Percentiles rank a stretch among this genome's conserved stretches.
These are phyloP conservation scores for Theileria annulata DNA, from an alignment of 169 alveolate species.

Conservation along the genomic window DNA sequence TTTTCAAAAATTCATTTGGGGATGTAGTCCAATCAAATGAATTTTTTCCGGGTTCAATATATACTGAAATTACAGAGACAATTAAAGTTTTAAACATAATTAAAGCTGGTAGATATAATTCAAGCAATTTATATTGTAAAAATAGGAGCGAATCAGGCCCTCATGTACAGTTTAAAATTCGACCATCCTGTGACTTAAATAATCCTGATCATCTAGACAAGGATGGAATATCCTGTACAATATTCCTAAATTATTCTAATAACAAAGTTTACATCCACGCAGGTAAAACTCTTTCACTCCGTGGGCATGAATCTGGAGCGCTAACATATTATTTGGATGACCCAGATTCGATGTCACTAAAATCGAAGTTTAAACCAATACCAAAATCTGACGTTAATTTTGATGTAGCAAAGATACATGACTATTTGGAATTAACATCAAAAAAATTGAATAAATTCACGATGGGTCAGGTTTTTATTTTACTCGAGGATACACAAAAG, in stretches of 20 bases:
- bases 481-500: neutral
- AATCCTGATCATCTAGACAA: neutral
- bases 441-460: neutral
- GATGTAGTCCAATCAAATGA: neutral
- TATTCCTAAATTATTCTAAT: neutral
- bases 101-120: neutral
- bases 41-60: neutral
- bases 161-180: neutral
- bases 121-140: neutral
- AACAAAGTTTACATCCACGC: neutral
- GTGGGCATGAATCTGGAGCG: neutral
- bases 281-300: neutral
- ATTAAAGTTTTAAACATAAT: conserved; percentile 7
- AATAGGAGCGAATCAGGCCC: neutral
- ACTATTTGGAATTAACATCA: neutral
- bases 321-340: neutral
- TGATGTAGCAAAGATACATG: neutral
- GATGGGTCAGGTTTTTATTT: neutral
- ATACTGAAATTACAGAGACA: neutral
- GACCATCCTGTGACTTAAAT: neutral
- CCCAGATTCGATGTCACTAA: neutral
- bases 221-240: neutral
- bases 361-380: neutral
- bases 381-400: neutral
- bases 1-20: neutral